phyloP scores from a whole-genome alignment of 2,329 filamentous ascomycete species.

The Sarocladium oryzae region DNA sequence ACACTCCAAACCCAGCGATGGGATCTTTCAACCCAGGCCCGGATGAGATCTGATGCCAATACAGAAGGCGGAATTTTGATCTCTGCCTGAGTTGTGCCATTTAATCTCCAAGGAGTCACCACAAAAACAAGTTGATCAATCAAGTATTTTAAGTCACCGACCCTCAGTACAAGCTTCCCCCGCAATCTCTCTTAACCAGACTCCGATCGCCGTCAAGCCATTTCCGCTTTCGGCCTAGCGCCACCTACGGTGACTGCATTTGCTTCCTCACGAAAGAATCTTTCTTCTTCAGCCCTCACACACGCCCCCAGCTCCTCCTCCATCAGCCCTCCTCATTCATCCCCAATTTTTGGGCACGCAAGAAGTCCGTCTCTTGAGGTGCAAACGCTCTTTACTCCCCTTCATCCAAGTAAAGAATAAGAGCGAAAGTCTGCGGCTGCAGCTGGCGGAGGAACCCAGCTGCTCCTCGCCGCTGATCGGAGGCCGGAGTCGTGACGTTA shows the following conservation, averaged over 20 bases:
- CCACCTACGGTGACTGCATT: conserved; percentile 1
- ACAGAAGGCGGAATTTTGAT: no score
- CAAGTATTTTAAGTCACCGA: no score
- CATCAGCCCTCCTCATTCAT: not conserved
- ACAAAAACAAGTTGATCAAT: no score
- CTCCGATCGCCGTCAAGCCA: conserved; percentile 7
- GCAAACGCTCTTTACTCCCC: not conserved
- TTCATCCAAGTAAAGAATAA: not conserved
- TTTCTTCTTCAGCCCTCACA: not conserved
- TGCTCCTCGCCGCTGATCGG: conserved; percentile 1
- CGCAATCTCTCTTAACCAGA: not conserved
- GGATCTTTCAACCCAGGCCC: no score
- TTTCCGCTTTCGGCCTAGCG: conserved; percentile 2
- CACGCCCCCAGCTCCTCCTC: not conserved
- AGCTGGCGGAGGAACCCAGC: not conserved
- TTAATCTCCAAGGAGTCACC: no score
- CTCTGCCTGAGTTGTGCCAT: no score
- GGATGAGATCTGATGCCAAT: no score
- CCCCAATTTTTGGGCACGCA: not conserved
- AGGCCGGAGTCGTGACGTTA: not conserved
- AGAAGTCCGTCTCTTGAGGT: no score
- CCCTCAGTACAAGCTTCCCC: not conserved
- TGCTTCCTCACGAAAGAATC: not conserved
- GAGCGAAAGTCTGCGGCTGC: not conserved
- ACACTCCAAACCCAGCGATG: no score